These are phyloP conservation scores for Penicillium verhagenii DNA, from an alignment of 495 filamentous ascomycete species.

Conservation along the genomic window DNA sequence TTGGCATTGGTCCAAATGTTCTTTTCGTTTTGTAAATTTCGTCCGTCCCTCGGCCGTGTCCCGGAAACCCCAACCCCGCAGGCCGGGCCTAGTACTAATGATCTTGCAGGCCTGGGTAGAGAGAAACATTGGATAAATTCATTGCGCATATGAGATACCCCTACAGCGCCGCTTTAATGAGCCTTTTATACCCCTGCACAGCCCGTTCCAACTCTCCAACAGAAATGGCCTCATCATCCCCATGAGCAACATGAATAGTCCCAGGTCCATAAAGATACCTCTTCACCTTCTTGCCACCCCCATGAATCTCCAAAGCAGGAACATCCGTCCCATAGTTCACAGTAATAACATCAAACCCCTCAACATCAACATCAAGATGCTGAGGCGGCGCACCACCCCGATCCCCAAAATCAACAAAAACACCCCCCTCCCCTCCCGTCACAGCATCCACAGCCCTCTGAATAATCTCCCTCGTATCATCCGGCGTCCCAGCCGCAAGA, in stretches of 20 bases:
- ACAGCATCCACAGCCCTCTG: conserved; percentile 55
- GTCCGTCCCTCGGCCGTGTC: too few species aligned
- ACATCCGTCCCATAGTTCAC: conserved; percentile 64
- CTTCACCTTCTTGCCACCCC: conserved; percentile 60
- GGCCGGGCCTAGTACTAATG: too few species aligned
- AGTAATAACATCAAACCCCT: conserved; percentile 67
- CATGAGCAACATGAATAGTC: conserved; percentile 74
- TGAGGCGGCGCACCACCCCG: conserved; percentile 68
- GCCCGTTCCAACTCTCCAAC: conserved; percentile 61
- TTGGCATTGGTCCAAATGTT: too few species aligned
- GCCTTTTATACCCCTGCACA: conserved; percentile 63
- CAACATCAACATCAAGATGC: conserved; percentile 67
- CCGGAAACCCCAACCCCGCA: too few species aligned
- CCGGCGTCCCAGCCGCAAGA: conserved; percentile 65
- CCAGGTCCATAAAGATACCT: conserved; percentile 78
- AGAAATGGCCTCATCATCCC: conserved; percentile 69
- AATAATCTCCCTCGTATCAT: conserved; percentile 48
- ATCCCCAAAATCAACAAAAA: conserved; percentile 46
- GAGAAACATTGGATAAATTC: too few species aligned
- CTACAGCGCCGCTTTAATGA: conserved; percentile 29
- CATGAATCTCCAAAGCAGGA: conserved; percentile 17
- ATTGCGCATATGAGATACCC: too few species aligned
- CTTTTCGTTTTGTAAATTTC: too few species aligned
- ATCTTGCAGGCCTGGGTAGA: too few species aligned
- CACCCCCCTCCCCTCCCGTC: conserved; percentile 56